A percentile compares a stretch with the other conserved stretches of the same genome.
These are phyloP conservation scores for Albophoma yamanashiensis DNA, from an alignment of 2,329 filamentous ascomycete genomes.

Conservation along the genomic window DNA sequence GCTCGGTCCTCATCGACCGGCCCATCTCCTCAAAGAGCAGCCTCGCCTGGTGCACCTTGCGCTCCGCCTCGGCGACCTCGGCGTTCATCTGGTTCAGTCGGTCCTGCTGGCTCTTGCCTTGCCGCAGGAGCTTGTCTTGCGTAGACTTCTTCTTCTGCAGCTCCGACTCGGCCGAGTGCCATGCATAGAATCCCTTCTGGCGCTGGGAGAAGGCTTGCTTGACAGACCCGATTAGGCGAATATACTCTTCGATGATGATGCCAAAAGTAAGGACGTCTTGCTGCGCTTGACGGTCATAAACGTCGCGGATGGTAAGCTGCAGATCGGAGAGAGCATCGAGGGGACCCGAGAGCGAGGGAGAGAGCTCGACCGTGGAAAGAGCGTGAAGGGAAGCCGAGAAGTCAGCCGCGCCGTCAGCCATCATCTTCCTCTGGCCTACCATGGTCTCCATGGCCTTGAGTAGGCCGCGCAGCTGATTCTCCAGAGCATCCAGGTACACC, in stretches of 20 bases:
- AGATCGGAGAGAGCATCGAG: conserved; percentile 87
- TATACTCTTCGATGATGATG: conserved; percentile 97
- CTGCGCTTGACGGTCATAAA: conserved; percentile 94
- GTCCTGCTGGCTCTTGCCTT: conserved; percentile 94
- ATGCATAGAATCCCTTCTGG: conserved; percentile 91
- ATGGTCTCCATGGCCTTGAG: conserved; percentile 93
- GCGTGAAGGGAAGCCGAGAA: conserved; percentile 91
- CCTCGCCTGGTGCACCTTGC: conserved; percentile 81
- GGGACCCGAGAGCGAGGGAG: conserved; percentile 75
- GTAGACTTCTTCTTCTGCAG: conserved; percentile 78
- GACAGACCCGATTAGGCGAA: conserved; percentile 86
- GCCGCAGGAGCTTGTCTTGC: conserved; percentile 90
- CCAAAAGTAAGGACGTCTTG: conserved; percentile 94
- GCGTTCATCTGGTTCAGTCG: conserved; percentile 84
- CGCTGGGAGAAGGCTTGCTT: conserved; percentile 88
- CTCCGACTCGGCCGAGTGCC: conserved; percentile 85
- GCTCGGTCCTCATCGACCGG: conserved; percentile 75
- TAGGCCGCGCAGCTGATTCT: conserved; percentile 80
- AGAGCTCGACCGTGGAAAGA: conserved; percentile 85
- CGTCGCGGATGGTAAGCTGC: conserved; percentile 84
- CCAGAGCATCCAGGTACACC: conserved; percentile 87
- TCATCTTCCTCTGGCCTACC: conserved; percentile 80
- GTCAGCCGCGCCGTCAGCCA: conserved; percentile 87
- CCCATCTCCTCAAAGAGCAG: conserved; percentile 97
- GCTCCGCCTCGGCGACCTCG: conserved; percentile 89